Evolutionary conservation across 495 filamentous ascomycete species (phyloP).

Genomic region (Acidiella bohemica): DNA sequence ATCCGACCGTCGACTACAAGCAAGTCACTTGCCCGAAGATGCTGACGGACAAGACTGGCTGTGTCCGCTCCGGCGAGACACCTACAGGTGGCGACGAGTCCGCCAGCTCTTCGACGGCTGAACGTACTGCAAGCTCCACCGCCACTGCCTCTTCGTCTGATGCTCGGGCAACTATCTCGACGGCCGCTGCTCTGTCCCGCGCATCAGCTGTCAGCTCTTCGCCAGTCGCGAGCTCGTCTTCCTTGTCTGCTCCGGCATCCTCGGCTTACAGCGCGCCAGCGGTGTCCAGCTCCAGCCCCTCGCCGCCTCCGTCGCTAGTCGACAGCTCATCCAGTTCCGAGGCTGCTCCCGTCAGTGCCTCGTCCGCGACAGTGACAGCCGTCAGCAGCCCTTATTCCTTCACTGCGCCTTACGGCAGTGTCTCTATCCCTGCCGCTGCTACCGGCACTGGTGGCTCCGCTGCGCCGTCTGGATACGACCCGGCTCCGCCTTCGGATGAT

Average conservation of each 20-base stretch:
- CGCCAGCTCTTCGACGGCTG: not conserved
- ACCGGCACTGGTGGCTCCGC: conserved; percentile 3
- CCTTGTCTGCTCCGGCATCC: not conserved
- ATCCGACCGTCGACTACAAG: conserved; percentile 43
- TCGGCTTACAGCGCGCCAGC: not conserved
- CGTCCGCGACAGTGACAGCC: not conserved
- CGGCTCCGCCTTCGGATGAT: conserved; percentile 3
- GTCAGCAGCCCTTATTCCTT: not conserved
- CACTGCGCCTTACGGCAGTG: not conserved
- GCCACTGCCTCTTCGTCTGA: not conserved
- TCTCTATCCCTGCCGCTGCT: not conserved
- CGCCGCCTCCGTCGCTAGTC: not conserved
- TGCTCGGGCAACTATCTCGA: no score
- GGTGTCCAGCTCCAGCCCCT: not conserved
- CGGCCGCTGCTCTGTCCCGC: not conserved
- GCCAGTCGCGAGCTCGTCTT: not conserved
- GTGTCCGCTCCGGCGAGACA: conserved; percentile 20
- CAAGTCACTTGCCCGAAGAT: conserved; percentile 47
- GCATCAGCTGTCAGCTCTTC: not conserved
- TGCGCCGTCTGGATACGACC: conserved; percentile 2
- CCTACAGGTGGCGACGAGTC: conserved; percentile 8
- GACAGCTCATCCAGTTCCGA: not conserved
- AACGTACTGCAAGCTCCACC: not conserved
- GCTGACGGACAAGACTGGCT: conserved; percentile 45
- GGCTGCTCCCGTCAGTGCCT: not conserved